Percentiles rank a stretch among this genome's conserved stretches.
phyloP scores from a whole-genome alignment of 192 early-diverging fungal species.

The Neocallimastix lanati region DNA sequence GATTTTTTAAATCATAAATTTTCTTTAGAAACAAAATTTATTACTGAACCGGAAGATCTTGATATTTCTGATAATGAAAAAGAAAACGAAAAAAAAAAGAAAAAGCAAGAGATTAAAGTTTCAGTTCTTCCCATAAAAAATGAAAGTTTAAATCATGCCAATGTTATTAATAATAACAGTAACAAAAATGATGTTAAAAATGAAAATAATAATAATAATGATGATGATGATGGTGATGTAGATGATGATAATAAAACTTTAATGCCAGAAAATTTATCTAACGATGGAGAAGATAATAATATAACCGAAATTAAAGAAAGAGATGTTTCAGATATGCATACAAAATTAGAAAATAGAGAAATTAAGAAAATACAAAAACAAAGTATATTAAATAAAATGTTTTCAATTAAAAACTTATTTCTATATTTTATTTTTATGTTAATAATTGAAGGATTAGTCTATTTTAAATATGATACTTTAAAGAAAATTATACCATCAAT shows the following conservation, averaged over 20 bases:
- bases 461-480: not conserved
- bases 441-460: not conserved
- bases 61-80: too few relatives aligned
- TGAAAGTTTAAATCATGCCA: too few relatives aligned
- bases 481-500: not conserved
- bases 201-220: not conserved
- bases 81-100: too few relatives aligned
- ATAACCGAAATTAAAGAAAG: not conserved
- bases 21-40: not conserved
- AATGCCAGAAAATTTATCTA: not conserved
- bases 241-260: not conserved
- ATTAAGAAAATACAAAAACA: not conserved
- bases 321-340: not conserved
- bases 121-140: too few relatives aligned
- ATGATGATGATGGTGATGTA: not conserved
- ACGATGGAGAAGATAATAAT: not conserved
- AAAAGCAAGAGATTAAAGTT: too few relatives aligned
- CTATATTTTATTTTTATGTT: not conserved
- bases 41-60: not conserved
- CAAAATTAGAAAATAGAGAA: not conserved
- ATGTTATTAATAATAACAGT: too few relatives aligned
- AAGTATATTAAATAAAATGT: not conserved
- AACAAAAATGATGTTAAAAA: too few relatives aligned
- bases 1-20: not conserved
- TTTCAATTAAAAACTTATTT: not conserved